Percentiles rank a stretch among this genome's conserved stretches.
phyloP scores from a whole-genome alignment of 148 eudicot genomes.

The Chenopodium berlandieri region DNA sequence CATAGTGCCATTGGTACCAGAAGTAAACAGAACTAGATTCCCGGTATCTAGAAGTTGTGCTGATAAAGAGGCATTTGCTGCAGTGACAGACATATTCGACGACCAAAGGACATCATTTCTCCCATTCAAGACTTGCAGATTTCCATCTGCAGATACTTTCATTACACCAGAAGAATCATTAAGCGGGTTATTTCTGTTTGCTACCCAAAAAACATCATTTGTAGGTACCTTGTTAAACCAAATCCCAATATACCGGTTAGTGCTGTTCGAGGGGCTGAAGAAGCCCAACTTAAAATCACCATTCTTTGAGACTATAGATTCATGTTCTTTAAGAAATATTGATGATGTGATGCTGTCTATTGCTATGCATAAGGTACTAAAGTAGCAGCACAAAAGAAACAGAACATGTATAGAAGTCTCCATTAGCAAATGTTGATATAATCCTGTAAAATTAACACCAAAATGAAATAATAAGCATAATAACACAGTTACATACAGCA shows the following conservation, averaged over 20 bases:
- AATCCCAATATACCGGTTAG: constrained; percentile 42
- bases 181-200: constrained; percentile 40
- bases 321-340: constrained; percentile 32
- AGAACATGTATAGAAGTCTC: constrained; percentile 7
- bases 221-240: constrained; percentile 34
- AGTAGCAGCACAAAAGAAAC: constrained; percentile 16
- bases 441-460: not conserved
- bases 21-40: constrained; percentile 22
- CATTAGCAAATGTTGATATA: not conserved
- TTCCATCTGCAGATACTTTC: constrained; percentile 35
- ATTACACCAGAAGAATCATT: constrained; percentile 40
- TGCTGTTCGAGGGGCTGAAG: constrained; percentile 37
- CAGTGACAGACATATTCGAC: constrained; percentile 25
- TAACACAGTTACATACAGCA: too few species aligned
- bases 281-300: constrained; percentile 38
- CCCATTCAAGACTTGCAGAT: constrained; percentile 34
- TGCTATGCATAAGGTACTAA: constrained; percentile 15
- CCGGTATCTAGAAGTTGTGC: constrained; percentile 35
- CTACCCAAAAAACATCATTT: constrained; percentile 38
- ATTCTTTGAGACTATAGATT: constrained; percentile 32
- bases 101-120: constrained; percentile 40
- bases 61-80: constrained; percentile 13
- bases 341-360: constrained; percentile 22
- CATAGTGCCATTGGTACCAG: constrained; percentile 19
- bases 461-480: not conserved